These are phyloP conservation scores for Zhuliangozyma parablackwelliae DNA, from an alignment of 1,139 yeast species.

Conservation along the genomic window DNA sequence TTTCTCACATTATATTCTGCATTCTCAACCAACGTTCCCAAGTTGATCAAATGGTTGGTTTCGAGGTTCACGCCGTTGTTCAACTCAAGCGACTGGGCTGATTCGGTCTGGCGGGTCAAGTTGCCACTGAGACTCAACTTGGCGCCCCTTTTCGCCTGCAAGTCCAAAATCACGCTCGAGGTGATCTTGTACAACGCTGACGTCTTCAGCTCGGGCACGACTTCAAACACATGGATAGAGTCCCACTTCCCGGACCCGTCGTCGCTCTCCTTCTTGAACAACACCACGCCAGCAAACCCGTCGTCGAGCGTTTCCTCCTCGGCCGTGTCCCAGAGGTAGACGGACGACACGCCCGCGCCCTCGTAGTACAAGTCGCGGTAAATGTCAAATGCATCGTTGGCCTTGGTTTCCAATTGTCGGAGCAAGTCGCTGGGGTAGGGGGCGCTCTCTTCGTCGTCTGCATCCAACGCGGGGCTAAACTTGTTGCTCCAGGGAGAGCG, in stretches of 20 bases:
- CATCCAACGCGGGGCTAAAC: conserved; percentile 59
- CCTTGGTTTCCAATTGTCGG: conserved; percentile 71
- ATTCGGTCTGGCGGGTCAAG: conserved; percentile 76
- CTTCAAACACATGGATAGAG: conserved; percentile 88
- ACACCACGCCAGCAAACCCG: conserved; percentile 85
- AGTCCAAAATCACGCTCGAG: conserved; percentile 79
- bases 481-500: conserved; percentile 90
- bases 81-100: conserved; percentile 34
- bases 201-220: conserved; percentile 41
- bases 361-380: conserved; percentile 93
- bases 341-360: conserved; percentile 81
- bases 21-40: conserved; percentile 85
- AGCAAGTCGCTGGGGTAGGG: conserved; percentile 69
- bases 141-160: conserved; percentile 24
- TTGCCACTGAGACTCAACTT: conserved; percentile 68
- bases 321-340: conserved; percentile 84
- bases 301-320: conserved; percentile 44
- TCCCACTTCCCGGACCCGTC: conserved; percentile 72
- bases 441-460: conserved; percentile 50
- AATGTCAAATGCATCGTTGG: conserved; percentile 88
- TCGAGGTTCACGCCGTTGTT: conserved; percentile 39
- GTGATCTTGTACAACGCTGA: conserved; percentile 70
- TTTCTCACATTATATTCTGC: conserved; percentile 85
- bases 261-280: conserved; percentile 69
- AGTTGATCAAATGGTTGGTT: conserved; percentile 71